phyloP scores from a whole-genome alignment of 2,329 filamentous ascomycete genomes.

The Lasiodiplodia sp. region DNA sequence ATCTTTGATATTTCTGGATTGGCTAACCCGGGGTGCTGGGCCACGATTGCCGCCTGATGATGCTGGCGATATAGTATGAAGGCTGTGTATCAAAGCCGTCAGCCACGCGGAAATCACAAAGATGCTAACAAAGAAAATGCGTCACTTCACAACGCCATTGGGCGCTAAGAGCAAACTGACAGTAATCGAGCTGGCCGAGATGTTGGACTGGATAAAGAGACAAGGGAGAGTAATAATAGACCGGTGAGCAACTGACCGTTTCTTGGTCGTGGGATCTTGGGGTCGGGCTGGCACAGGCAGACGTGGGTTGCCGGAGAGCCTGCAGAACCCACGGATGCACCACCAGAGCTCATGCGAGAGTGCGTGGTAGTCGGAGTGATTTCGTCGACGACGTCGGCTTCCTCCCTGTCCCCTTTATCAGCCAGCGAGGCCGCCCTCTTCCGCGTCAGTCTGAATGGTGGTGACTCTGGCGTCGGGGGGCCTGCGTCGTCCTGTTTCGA shows the following conservation, averaged over 20 bases:
- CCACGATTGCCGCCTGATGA: constrained; percentile 82
- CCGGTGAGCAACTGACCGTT: constrained; percentile 64
- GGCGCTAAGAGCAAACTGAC: not conserved
- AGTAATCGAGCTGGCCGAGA: not conserved
- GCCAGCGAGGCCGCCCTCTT: constrained; percentile 40
- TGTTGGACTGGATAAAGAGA: constrained; percentile 5
- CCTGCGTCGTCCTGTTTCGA: constrained; percentile 30
- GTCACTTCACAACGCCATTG: not conserved
- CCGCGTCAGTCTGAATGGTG: constrained; percentile 35
- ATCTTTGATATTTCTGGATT: constrained; percentile 98
- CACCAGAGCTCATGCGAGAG: constrained; percentile 29
- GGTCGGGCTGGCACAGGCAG: constrained; percentile 74
- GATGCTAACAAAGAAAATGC: constrained; percentile 30
- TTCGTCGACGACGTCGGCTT: constrained; percentile 1
- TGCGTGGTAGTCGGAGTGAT: constrained; percentile 11
- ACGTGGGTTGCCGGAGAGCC: constrained; percentile 52
- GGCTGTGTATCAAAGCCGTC: constrained; percentile 62
- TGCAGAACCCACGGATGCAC: constrained; percentile 20
- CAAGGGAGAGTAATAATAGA: constrained; percentile 29
- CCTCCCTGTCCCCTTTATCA: constrained; percentile 33
- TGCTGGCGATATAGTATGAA: constrained; percentile 98
- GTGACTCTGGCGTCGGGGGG: constrained; percentile 32
- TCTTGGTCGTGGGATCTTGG: constrained; percentile 73
- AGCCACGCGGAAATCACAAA: constrained; percentile 14
- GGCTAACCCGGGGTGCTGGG: constrained; percentile 83